Evolutionary conservation across 1,139 yeast species (phyloP).

Genomic region (Pichia sp.): DNA sequence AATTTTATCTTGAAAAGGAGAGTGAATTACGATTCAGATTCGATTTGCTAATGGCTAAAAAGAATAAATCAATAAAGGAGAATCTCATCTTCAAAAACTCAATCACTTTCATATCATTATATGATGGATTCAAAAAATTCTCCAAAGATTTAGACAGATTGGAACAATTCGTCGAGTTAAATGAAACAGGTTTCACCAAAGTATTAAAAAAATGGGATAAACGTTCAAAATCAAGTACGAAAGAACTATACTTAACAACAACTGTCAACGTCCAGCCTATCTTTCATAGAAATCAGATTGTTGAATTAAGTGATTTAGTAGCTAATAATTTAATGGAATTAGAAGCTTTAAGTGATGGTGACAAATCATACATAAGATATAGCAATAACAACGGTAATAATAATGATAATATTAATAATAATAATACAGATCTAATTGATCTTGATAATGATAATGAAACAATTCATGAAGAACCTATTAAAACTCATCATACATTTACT

Average conservation of each 20-base stretch:
- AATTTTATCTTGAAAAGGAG: slow-evolving; percentile 84
- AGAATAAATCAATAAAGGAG: slow-evolving; percentile 45
- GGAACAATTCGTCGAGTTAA: slow-evolving; percentile 88
- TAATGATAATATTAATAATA: slow-evolving; percentile 9
- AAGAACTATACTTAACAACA: slow-evolving; percentile 81
- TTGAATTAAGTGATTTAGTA: slow-evolving; percentile 76
- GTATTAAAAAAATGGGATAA: slow-evolving; percentile 98
- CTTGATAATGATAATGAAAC: not conserved
- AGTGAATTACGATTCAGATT: slow-evolving; percentile 73
- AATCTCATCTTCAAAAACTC: slow-evolving; percentile 37
- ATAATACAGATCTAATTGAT: slow-evolving; percentile 15
- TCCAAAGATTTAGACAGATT: slow-evolving; percentile 81
- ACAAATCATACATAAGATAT: slow-evolving; percentile 21
- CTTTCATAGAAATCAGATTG: slow-evolving; percentile 82
- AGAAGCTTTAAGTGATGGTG: slow-evolving; percentile 83
- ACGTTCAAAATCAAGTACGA: slow-evolving; percentile 88
- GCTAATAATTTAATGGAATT: slow-evolving; percentile 72
- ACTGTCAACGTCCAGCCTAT: slow-evolving; percentile 97
- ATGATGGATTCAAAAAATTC: slow-evolving; percentile 84
- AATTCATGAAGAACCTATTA: not conserved
- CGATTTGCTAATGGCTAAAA: slow-evolving; percentile 69
- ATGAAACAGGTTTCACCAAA: slow-evolving; percentile 92
- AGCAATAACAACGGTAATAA: slow-evolving; percentile 9
- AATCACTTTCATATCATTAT: slow-evolving; percentile 57
- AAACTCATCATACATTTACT: not conserved